Evolutionary conservation across 345 rosid genomes (phyloP).

Genomic region (Eutrema japonicum): DNA sequence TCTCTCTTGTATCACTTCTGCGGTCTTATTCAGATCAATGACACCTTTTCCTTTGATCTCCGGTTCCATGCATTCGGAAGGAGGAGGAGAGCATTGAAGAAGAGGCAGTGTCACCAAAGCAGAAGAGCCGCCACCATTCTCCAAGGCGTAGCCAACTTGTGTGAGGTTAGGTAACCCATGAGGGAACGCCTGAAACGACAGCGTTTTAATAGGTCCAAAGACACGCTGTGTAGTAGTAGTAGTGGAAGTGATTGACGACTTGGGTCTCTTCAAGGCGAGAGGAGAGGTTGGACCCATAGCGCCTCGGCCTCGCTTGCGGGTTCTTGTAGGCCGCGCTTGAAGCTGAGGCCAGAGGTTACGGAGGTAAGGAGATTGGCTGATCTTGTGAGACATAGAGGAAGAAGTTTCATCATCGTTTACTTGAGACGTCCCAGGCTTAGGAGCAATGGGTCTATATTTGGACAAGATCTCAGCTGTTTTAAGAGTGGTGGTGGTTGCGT

Average conservation of each 20-base stretch:
- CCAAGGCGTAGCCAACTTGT: constrained; percentile 37
- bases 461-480: constrained; percentile 96
- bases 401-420: constrained; percentile 45
- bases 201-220: constrained; percentile 34
- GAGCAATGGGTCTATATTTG: constrained; percentile 90
- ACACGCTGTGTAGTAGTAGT: constrained; percentile 12
- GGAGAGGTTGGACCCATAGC: constrained; percentile 51
- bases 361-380: constrained; percentile 73
- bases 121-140: constrained; percentile 42
- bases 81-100: constrained; percentile 58
- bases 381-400: constrained; percentile 63
- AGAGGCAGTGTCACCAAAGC: constrained; percentile 77
- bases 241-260: constrained; percentile 46
- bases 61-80: constrained; percentile 49
- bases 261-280: constrained; percentile 53
- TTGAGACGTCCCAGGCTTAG: constrained; percentile 63
- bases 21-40: constrained; percentile 66
- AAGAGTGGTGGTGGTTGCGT: constrained; percentile 46
- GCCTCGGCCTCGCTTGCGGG: constrained; percentile 84
- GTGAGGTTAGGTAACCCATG: constrained; percentile 48
- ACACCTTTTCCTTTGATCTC: constrained; percentile 30
- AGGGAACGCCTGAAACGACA: constrained; percentile 41
- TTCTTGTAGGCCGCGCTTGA: constrained; percentile 84
- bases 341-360: constrained; percentile 85
- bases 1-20: constrained; percentile 48